These are phyloP conservation scores for Gracilariopsis chorda DNA, from an alignment of 23 red algal genomes.

Conservation along the genomic window DNA sequence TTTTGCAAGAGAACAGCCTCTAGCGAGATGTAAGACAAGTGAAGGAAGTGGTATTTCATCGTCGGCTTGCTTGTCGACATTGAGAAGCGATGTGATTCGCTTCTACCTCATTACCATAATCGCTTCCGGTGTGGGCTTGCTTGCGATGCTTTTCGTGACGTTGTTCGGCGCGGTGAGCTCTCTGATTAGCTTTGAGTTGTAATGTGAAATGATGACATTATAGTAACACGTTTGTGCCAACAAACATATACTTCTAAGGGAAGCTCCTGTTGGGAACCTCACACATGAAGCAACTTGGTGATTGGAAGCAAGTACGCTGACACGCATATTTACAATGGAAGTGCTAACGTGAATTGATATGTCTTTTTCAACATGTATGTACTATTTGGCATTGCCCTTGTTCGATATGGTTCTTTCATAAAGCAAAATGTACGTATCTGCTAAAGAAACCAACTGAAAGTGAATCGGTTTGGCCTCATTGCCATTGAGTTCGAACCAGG, in stretches of 20 bases:
- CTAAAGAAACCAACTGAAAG: conserved; percentile 57
- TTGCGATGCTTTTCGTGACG: conserved; percentile 26
- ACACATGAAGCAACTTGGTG: conserved; percentile 35
- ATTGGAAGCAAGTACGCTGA: conserved; percentile 24
- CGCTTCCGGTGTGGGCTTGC: conserved; percentile 19
- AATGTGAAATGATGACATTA: background rate
- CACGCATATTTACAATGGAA: too few species aligned
- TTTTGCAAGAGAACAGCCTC: background rate
- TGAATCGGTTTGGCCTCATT: conserved; percentile 11
- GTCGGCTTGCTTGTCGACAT: background rate
- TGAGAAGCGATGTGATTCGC: background rate
- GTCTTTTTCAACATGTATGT: background rate
- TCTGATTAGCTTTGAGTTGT: conserved; percentile 40
- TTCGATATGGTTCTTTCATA: conserved; percentile 26
- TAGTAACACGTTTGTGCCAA: background rate
- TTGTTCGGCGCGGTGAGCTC: conserved; percentile 18
- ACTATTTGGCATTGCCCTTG: background rate
- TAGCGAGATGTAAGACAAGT: conserved; percentile 18
- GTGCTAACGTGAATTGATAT: too few species aligned
- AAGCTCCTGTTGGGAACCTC: conserved; percentile 35
- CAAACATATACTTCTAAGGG: background rate
- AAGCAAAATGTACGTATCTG: conserved; percentile 48
- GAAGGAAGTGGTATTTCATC: conserved; percentile 27
- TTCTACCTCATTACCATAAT: conserved; percentile 27
- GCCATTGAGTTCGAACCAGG: conserved; percentile 43